Base-by-base conservation (phyloP, 176 grass and related monocot genomes). In the Aechmea fasciata region DNA sequence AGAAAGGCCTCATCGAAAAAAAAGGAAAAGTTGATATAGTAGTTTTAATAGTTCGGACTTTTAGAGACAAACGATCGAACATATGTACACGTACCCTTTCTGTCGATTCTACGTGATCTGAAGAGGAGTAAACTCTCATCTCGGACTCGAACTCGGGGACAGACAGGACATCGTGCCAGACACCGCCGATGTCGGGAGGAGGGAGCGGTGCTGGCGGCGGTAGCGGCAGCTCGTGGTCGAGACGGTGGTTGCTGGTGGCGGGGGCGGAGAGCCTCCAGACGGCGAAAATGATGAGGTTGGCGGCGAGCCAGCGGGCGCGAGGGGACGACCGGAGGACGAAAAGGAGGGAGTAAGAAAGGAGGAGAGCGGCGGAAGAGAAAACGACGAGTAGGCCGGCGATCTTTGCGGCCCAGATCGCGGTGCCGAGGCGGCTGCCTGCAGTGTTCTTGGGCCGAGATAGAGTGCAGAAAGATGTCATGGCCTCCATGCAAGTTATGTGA, bases 271-370 rank as follows among this genome's bases (percentile, higher is more conserved):
- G 13, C 48, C 79, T 79, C 78, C 71, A 90, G 23, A 85, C 47
- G 13, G 26, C 69, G 12, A 75, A 0, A 67, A 96, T 13, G 72
- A 96, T 90, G 25, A 62, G 33, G 69, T 90, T 83, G 19, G 84
- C 91, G 0, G 79, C 11, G 55, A 85, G 9, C 91, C 84, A 90
- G 13, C 75, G 55, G 65, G 75, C 61, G 11, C 17, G 1, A 0
- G 49, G 29, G 14, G 66, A 84, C 33, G 17, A 51, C 10, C 64
- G 24, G 72, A 88, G 2, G 41, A 9, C 78, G 15, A 15, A 12
- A 29, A 64, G 66, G 69, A 22, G n/a, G 66, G 23, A 2, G 50
- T 2, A 0, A 71, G 70, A 48, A 23, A 57, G 15, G 62, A 81
- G 50, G 52, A 77, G 55, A 7, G 29, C 19, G 0, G 78, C 77